Base-by-base conservation (phyloP, 768 basidiomycete species). In the Macrolepiota albuminosa region DNA sequence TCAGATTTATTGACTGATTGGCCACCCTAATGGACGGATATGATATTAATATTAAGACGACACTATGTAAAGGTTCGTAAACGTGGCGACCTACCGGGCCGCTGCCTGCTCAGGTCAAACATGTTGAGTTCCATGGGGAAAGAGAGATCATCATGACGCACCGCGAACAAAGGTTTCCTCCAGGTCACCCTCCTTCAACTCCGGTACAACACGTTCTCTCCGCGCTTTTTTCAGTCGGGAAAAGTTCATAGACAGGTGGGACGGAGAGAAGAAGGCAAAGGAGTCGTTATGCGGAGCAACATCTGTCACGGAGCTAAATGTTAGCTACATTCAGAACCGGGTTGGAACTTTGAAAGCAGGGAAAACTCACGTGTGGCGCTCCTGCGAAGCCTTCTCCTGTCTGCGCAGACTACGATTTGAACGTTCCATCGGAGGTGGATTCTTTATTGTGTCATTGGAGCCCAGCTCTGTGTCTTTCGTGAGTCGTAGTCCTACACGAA, bases 1-100 rank as follows among this genome's bases (percentile, higher is more conserved):
- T 88, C 83, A 61, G 92, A 93, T 77, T 97, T 98, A 79, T 98
- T 96, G 70, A 96, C 87, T 31, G 93, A 94, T 79, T 98, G 95
- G n/a, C 95, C 95, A 33, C 95, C 95, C 81, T 82, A 66, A 47
- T 37, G 68, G 37, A 65, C 58, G 59, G 68, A 67, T 63, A 68
- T 64, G 64, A 67, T 64, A 65, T 64, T 60, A 67, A 69, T 66
- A 65, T 65, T 60, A 65, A 69, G 56, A 59, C 52, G 39, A 58
- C 61, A 61, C 61, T 66, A 51, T 67, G 64, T 61, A 56, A 60
- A 26, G 43, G 37, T 52, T 43, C 46, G 47, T 13, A 39, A 46
- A 37, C 55, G 54, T 58, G 59, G 58, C 59, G 66, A 75, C 79
- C 68, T 77, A 81, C 80, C 62, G 94, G 93, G 18, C 93, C 95